A percentile compares a stretch with the other conserved stretches of the same genome.
phyloP scores from a whole-genome alignment of 805 yeast genomes.

The Priceomyces carsonii region DNA sequence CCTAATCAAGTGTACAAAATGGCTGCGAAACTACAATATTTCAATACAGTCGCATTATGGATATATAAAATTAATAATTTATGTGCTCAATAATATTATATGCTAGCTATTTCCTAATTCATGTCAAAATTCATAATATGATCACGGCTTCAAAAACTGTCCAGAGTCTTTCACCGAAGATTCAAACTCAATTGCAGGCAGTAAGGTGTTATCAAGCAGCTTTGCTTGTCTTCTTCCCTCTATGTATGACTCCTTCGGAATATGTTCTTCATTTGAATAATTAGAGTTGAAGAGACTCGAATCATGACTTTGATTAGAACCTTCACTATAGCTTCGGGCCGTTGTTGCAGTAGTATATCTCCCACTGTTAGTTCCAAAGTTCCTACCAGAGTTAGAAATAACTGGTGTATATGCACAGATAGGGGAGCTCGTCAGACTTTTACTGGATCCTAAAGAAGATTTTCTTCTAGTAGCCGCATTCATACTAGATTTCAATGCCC shows the following conservation, averaged over 20 bases:
- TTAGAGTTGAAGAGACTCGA: background rate
- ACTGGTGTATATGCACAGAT: slow-evolving; percentile 1
- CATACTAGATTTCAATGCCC: slow-evolving; percentile 25
- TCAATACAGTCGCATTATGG: too few species aligned
- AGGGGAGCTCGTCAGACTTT: slow-evolving; percentile 1
- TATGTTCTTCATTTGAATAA: background rate
- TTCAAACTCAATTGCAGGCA: too few species aligned
- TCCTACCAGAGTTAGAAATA: background rate
- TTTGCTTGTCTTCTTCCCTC: too few species aligned
- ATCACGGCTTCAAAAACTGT: too few species aligned
- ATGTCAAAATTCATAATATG: too few species aligned
- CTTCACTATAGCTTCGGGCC: background rate
- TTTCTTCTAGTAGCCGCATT: background rate
- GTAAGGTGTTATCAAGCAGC: too few species aligned
- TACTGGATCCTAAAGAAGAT: background rate
- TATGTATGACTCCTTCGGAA: too few species aligned
- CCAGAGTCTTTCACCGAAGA: too few species aligned
- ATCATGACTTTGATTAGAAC: background rate
- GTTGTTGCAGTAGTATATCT: background rate
- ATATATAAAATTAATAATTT: too few species aligned
- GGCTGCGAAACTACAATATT: slow-evolving; percentile 8
- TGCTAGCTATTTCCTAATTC: background rate
- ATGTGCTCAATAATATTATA: background rate
- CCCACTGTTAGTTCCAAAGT: background rate
- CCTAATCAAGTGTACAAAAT: slow-evolving; percentile 5